phyloP scores from a whole-genome alignment of 768 basidiomycete genomes.

The Termitomyces bulborhizus region DNA sequence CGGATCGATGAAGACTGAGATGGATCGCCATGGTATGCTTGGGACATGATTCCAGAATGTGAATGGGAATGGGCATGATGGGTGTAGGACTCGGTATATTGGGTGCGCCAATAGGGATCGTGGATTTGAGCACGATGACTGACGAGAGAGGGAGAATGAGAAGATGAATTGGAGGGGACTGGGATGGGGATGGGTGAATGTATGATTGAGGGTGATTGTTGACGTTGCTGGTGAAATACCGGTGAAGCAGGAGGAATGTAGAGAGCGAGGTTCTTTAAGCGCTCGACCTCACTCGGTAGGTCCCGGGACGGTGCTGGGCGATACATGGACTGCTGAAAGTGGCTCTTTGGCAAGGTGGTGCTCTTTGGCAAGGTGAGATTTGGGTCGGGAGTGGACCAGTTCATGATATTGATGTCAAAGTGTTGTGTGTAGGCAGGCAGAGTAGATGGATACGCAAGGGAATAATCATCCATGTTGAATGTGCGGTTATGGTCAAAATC shows the following conservation, averaged over 20 bases:
- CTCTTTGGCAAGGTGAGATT: not conserved
- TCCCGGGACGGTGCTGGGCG: slow-evolving; percentile 9
- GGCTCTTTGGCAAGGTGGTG: slow-evolving; percentile 1
- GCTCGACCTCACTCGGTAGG: slow-evolving; percentile 13
- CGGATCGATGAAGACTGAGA: slow-evolving; percentile 4
- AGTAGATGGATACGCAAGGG: too few species aligned
- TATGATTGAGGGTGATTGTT: slow-evolving; percentile 15
- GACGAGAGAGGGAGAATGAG: slow-evolving; percentile 8
- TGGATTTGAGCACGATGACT: slow-evolving; percentile 9
- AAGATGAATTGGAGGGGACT: slow-evolving; percentile 13
- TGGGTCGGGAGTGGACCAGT: slow-evolving; percentile 10
- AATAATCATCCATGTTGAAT: slow-evolving; percentile 10
- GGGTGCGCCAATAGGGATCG: slow-evolving; percentile 15
- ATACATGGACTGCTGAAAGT: slow-evolving; percentile 9
- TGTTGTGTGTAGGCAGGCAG: slow-evolving; percentile 16
- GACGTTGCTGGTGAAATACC: slow-evolving; percentile 12
- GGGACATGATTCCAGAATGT: slow-evolving; percentile 2
- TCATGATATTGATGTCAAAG: slow-evolving; percentile 14
- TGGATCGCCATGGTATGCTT: not conserved
- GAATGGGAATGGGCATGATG: slow-evolving; percentile 4
- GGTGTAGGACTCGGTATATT: slow-evolving; percentile 7
- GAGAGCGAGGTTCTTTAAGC: slow-evolving; percentile 13
- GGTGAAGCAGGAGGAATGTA: slow-evolving; percentile 14
- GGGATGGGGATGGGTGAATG: slow-evolving; percentile 20
- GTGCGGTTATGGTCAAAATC: slow-evolving; percentile 5